These are phyloP conservation scores for Aspergillus kassunensis DNA, from an alignment of 495 filamentous ascomycete genomes.

Conservation along the genomic window DNA sequence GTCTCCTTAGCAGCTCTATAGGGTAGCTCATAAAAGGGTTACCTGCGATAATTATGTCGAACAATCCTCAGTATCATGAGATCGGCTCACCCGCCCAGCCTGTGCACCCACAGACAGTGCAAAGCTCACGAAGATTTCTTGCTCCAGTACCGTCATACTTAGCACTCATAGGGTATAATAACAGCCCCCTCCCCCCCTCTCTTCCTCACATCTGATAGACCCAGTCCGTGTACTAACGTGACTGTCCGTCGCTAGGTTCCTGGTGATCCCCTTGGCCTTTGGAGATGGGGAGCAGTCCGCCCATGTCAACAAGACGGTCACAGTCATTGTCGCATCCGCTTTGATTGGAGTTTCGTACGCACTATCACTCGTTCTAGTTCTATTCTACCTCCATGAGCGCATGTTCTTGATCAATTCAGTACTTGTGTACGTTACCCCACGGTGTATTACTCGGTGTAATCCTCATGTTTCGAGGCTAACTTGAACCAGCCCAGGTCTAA, in stretches of 20 bases:
- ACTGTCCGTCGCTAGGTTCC: slow-evolving; percentile 12
- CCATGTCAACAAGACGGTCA: slow-evolving; percentile 16
- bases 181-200: too few species aligned
- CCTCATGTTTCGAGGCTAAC: neutral
- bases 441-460: neutral
- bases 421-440: slow-evolving; percentile 21
- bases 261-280: slow-evolving; percentile 30
- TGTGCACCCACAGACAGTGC: neutral
- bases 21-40: neutral
- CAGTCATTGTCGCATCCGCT: slow-evolving; percentile 19
- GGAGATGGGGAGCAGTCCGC: slow-evolving; percentile 10
- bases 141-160: slow-evolving; percentile 17
- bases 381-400: slow-evolving; percentile 19
- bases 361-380: slow-evolving; percentile 22
- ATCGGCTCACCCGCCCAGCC: slow-evolving; percentile 3
- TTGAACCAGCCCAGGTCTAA: slow-evolving; percentile 25
- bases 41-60: neutral
- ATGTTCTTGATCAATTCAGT: slow-evolving; percentile 27
- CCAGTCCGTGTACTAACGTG: neutral
- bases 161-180: slow-evolving; percentile 28
- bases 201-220: too few species aligned
- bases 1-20: neutral
- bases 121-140: neutral
- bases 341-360: slow-evolving; percentile 26
- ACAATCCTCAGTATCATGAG: slow-evolving; percentile 10